Base-by-base conservation (phyloP, 192 early-diverging fungal species). In the Spizellomyces sp. region DNA sequence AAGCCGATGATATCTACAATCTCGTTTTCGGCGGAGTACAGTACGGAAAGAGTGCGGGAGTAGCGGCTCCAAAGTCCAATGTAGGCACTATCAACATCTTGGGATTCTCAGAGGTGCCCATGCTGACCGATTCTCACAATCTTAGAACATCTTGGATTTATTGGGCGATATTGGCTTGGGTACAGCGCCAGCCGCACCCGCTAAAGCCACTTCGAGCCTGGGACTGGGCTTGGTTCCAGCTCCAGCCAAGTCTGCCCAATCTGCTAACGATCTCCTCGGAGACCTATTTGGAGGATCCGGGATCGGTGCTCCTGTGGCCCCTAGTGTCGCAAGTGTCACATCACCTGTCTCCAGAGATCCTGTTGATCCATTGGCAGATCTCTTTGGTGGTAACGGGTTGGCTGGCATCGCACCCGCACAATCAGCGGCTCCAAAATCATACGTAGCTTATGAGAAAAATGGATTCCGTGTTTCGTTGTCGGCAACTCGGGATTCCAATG, bases 371-470 rank as follows among this genome's bases (percentile, higher is more conserved):
- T 64, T 80, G 10, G 77, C 71, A 27, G 94, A 94, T 75, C 81
- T 98, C 55, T 90, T 96, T 73, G 89, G 92, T 8, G 80, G 80
- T 56, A 77, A 73, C 80, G 14, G 70, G 70, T 36, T 36, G 27
- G 44, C 61, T 75, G 43, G 55, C 70, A 8, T 70, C 59, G 65
- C 45, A 36, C 21, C 27, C 21, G 57, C 12, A 55, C 9, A 46
- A 41, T 66, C 78, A 27, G 55, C 19, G 43, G 43, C 15, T 14
- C 41, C 47, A 43, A 80, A 70, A 62, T 76, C 69, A 0, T 87
- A 89, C 69, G 81, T 86, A 15, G 89, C 89, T 2, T 97, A 96
- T 77, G 83, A 85, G 58, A 89, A 91, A 74, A 84, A 95, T 72
- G 93, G 94, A 0, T 73, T 98, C 44, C 74, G 74, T 8, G 85